Evolutionary conservation across 495 filamentous ascomycete genomes (phyloP).

Genomic region (Choiromyces venosus): DNA sequence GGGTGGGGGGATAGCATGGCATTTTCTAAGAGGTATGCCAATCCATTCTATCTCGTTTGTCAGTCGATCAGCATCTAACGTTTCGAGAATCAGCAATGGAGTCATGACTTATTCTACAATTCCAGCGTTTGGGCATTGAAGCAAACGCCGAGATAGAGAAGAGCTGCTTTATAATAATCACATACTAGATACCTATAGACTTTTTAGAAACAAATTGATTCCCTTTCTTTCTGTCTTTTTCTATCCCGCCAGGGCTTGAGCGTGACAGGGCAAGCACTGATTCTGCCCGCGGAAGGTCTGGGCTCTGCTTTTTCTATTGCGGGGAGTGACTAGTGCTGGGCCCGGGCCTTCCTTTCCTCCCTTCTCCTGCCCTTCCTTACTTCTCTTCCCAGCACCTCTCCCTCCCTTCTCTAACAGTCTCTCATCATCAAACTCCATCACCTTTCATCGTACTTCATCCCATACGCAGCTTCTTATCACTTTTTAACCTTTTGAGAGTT

Average conservation of each 20-base stretch:
- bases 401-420: no score
- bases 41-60: not conserved
- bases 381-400: not conserved
- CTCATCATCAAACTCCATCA: not conserved
- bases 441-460: not conserved
- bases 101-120: not conserved
- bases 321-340: not conserved
- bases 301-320: not conserved
- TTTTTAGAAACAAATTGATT: not conserved
- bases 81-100: not conserved
- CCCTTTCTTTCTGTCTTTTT: not conserved
- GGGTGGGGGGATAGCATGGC: slow-evolving; percentile 1
- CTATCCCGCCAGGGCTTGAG: not conserved
- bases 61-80: not conserved
- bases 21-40: not conserved
- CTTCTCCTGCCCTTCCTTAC: not conserved
- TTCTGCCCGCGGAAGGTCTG: not conserved
- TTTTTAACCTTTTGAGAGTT: no score
- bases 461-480: no score
- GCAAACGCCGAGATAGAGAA: not conserved
- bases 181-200: not conserved
- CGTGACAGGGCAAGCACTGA: not conserved
- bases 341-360: not conserved
- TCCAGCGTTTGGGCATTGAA: not conserved
- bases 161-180: not conserved